Evolutionary conservation across 805 yeast species (phyloP).

Genomic region (Candida germanica): DNA sequence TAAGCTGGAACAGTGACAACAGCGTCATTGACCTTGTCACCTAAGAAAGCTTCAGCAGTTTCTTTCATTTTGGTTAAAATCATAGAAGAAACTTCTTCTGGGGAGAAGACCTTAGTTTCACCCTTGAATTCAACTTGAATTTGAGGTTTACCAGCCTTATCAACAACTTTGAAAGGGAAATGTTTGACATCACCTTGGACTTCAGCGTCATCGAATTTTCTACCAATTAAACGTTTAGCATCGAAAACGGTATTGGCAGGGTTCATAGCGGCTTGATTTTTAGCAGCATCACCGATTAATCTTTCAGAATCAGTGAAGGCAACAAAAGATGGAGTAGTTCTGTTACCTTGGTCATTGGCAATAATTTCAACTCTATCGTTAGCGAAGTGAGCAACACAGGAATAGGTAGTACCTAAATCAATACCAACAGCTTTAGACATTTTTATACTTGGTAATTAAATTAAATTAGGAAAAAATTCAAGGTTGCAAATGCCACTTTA

Average conservation of each 20-base stretch:
- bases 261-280: constrained; percentile 96
- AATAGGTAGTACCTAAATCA: constrained; percentile 92
- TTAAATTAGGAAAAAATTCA: not conserved
- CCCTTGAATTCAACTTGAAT: constrained; percentile 83
- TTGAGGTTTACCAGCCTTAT: constrained; percentile 75
- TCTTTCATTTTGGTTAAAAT: constrained; percentile 85
- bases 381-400: constrained; percentile 94
- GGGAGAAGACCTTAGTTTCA: constrained; percentile 85
- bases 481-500: not conserved
- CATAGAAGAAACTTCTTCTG: constrained; percentile 96
- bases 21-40: constrained; percentile 63
- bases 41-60: constrained; percentile 84
- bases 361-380: constrained; percentile 92
- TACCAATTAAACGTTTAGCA: constrained; percentile 92
- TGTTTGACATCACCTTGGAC: constrained; percentile 60
- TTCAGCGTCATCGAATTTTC: constrained; percentile 78
- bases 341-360: constrained; percentile 98
- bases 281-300: constrained; percentile 95
- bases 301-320: constrained; percentile 94
- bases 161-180: constrained; percentile 81
- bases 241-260: constrained; percentile 90
- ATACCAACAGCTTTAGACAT: constrained; percentile 75
- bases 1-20: constrained; percentile 97
- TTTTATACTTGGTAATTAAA: not conserved
- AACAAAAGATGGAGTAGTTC: constrained; percentile 95